phyloP scores from a whole-genome alignment of 257 asterid species.

The Ilex aquifolium region DNA sequence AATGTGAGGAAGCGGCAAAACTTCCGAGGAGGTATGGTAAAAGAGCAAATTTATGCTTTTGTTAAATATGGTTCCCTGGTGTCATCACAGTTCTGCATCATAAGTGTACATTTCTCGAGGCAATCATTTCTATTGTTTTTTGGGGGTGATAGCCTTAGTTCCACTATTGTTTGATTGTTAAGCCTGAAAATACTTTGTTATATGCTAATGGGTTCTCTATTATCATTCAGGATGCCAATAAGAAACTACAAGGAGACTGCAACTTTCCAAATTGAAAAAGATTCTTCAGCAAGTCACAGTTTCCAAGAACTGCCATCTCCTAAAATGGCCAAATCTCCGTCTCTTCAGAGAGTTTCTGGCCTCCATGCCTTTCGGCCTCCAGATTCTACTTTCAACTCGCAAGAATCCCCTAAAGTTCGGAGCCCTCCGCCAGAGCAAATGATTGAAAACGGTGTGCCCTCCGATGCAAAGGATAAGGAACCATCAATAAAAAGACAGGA shows the following conservation, averaged over 20 bases:
- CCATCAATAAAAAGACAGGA: constrained; percentile 96
- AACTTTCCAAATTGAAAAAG: constrained; percentile 82
- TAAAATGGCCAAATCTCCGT: constrained; percentile 88
- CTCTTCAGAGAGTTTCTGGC: constrained; percentile 80
- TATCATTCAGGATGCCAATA: constrained; percentile 76
- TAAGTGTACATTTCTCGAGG: neutral
- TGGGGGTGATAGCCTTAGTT: no score
- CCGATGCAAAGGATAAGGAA: constrained; percentile 59
- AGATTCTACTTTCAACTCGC: constrained; percentile 64
- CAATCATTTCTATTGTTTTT: no score
- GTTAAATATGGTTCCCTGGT: neutral
- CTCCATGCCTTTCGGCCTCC: constrained; percentile 64
- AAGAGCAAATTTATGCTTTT: constrained; percentile 8
- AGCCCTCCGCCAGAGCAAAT: constrained; percentile 93
- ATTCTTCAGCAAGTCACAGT: constrained; percentile 65
- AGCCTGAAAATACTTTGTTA: no score
- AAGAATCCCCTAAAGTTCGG: constrained; percentile 62
- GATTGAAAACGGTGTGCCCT: constrained; percentile 67
- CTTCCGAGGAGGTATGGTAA: constrained; percentile 84
- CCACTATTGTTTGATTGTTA: no score
- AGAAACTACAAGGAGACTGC: constrained; percentile 70
- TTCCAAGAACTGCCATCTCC: constrained; percentile 93
- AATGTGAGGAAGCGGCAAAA: constrained; percentile 96
- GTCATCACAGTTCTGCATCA: neutral
- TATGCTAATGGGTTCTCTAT: no score